Evolutionary conservation across 768 basidiomycete genomes (phyloP).

Genomic region (Lyophyllum shimeji): DNA sequence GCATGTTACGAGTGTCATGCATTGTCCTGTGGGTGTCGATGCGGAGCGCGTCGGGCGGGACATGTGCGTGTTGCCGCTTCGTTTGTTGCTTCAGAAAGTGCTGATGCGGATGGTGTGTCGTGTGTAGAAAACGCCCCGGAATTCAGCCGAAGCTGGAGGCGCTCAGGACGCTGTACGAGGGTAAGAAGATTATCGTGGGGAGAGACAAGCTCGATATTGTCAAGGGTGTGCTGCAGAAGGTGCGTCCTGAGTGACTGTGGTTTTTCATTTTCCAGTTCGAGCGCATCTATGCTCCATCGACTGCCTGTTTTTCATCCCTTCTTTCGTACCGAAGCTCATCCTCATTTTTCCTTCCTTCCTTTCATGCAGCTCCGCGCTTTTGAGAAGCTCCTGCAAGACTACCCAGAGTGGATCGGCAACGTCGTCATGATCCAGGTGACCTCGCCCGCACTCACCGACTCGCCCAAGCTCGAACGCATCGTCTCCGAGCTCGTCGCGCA

Average conservation of each 20-base stretch:
- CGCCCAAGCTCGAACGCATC: slow-evolving; percentile 90
- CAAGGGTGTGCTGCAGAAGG: slow-evolving; percentile 97
- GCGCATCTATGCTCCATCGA: not conserved
- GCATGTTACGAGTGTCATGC: slow-evolving; percentile 75
- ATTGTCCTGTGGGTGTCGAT: slow-evolving; percentile 96
- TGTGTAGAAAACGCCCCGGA: slow-evolving; percentile 65
- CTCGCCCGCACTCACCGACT: slow-evolving; percentile 88
- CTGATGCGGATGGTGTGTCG: too few relatives aligned
- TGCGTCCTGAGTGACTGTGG: too few relatives aligned
- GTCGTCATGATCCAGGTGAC: slow-evolving; percentile 92
- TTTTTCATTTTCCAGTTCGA: not conserved
- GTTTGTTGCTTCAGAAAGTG: not conserved
- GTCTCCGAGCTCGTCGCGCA: slow-evolving; percentile 92
- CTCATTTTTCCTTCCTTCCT: not conserved
- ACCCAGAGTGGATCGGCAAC: slow-evolving; percentile 94
- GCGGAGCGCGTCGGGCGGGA: slow-evolving; percentile 86
- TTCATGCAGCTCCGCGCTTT: slow-evolving; percentile 84
- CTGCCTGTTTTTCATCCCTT: not conserved
- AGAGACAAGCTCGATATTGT: slow-evolving; percentile 98
- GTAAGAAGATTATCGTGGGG: slow-evolving; percentile 98
- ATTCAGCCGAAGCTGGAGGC: slow-evolving; percentile 90
- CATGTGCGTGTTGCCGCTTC: slow-evolving; percentile 46
- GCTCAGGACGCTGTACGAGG: slow-evolving; percentile 80
- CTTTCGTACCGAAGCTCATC: too few relatives aligned
- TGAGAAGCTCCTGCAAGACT: slow-evolving; percentile 89